Percentiles rank a stretch among this genome's conserved stretches.
Evolutionary conservation across 352 stramenopile genomes (phyloP).

Genomic region (Elongisporangium senticosum): DNA sequence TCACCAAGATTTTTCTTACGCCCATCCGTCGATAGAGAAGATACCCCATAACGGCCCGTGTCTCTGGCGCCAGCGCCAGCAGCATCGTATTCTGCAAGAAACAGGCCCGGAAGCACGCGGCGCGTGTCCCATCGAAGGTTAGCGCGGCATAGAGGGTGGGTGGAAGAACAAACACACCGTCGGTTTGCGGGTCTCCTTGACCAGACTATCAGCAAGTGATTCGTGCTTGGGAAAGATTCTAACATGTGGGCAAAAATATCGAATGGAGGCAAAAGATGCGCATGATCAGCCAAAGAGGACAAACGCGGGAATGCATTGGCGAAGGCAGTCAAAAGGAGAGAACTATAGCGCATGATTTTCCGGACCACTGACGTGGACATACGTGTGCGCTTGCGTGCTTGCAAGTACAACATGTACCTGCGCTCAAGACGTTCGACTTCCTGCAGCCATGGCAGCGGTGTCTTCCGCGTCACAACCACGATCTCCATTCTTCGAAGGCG

Average conservation of each 20-base stretch:
- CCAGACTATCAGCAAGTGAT: conserved; percentile 25
- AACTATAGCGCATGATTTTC: conserved; percentile 1
- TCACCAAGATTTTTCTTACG: conserved; percentile 15
- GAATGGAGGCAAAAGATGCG: background rate
- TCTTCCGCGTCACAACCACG: conserved; percentile 9
- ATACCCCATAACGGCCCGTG: conserved; percentile 26
- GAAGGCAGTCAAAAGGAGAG: background rate
- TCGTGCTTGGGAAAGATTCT: conserved; percentile 41
- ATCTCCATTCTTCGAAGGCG: background rate
- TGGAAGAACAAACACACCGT: background rate
- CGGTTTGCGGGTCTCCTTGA: conserved; percentile 21
- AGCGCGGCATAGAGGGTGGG: background rate
- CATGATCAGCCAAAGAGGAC: background rate
- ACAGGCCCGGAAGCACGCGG: background rate
- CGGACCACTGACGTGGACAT: conserved; percentile 7
- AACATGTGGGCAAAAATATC: background rate
- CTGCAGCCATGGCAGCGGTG: conserved; percentile 5
- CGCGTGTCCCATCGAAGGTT: conserved; percentile 4
- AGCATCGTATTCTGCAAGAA: conserved; percentile 34
- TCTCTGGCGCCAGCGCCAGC: conserved; percentile 18
- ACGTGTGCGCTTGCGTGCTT: conserved; percentile 14
- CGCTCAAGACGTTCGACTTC: conserved; percentile 9
- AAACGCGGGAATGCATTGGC: background rate
- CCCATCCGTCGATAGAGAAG: conserved; percentile 35
- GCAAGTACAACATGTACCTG: conserved; percentile 6